These are phyloP conservation scores for Botrytis medusae DNA, from an alignment of 2,329 filamentous ascomycete genomes.

Conservation along the genomic window DNA sequence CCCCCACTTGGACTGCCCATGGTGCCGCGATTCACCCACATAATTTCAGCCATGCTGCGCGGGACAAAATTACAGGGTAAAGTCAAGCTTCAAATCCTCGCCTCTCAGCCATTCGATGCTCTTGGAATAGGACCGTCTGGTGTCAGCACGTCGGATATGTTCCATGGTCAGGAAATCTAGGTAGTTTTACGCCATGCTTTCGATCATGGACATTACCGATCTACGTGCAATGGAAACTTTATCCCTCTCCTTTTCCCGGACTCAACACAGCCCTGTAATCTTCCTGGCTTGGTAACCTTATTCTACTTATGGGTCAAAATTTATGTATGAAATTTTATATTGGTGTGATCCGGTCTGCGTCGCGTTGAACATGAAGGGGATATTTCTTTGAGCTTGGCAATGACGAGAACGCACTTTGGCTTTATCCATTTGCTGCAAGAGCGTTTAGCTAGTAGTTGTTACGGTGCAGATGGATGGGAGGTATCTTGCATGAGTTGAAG, in stretches of 20 bases:
- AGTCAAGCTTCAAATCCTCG: slow-evolving; percentile 7
- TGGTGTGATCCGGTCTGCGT: slow-evolving; percentile 2
- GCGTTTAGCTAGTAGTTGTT: neutral
- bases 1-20: slow-evolving; percentile 7
- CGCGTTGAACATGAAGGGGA: neutral
- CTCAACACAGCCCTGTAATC: neutral
- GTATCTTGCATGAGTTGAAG: slow-evolving; percentile 11
- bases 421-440: slow-evolving; percentile 2
- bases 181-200: neutral
- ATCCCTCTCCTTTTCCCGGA: neutral
- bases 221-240: neutral
- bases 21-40: slow-evolving; percentile 17
- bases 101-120: slow-evolving; percentile 7
- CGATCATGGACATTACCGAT: neutral
- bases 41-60: slow-evolving; percentile 5
- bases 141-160: slow-evolving; percentile 11
- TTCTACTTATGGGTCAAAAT: neutral
- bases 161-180: neutral
- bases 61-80: slow-evolving; percentile 10
- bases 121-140: neutral
- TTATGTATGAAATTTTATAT: neutral
- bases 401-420: slow-evolving; percentile 2
- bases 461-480: slow-evolving; percentile 1
- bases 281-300: slow-evolving; percentile 7
- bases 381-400: neutral